Evolutionary conservation across 495 filamentous ascomycete species (phyloP), one percentile per base, ranked within the genome.

Genomic region (Aspergillus carlsbadensis): DNA sequence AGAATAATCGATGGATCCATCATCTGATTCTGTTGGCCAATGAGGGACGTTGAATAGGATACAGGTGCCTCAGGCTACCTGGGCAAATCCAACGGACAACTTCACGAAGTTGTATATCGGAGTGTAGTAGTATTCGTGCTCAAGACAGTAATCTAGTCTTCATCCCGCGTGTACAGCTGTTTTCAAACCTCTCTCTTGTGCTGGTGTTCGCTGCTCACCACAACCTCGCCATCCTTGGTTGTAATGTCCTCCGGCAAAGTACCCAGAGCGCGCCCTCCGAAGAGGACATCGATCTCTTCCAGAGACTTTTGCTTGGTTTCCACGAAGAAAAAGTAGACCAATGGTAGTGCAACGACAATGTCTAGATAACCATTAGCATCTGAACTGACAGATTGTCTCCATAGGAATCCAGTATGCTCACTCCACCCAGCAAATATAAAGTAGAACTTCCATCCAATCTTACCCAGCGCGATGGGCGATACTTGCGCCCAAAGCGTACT

Each of bases 241-340:
- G 65, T 42, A 21, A 74, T 59, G 43, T 76, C 65, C 39, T 75
- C 69, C 2, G 74, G 72, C 44, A 78, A 58, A 1, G 65, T 66
- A 6, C 78, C 77, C 17, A 80, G 59, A 3, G 78, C 73, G 1
- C 76, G 61, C 41, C 75, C 76, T 0, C 75, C 81, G 65, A 84
- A 82, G 31, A 83, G 61, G 15, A 80, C 45, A 69, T 85, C 81
- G 55, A 84, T 83, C 51, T 82, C 80, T 55, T 85, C 82, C 1
- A 85, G 64, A 0, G 73, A 73, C 35, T 83, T 69, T 48, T 78
- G 75, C 46, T 81, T 83, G 0, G 81, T 84, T 62, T 85, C 81
- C 42, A 75, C 76, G 62, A 82, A 83, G 34, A 80, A 69, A 63
- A 83, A 75, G 60, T 73, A 82, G 8, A 85, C 71, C 0, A 75